Evolutionary conservation across 345 rosid genomes (phyloP).

Genomic region (Euphorbia lathyris): DNA sequence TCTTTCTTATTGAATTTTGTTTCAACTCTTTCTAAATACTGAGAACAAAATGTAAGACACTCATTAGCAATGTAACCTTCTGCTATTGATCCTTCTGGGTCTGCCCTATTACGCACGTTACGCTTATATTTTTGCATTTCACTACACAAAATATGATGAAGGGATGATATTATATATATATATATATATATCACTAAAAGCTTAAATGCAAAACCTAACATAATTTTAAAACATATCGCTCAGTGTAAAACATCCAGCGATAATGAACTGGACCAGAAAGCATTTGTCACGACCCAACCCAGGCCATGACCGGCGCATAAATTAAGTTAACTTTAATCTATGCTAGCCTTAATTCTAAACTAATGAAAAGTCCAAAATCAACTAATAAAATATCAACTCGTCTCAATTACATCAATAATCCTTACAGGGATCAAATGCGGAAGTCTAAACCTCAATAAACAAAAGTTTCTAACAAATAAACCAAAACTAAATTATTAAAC

Average conservation of each 20-base stretch:
- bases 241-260: constrained; percentile 11
- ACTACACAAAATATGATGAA: background rate
- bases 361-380: too few relatives aligned
- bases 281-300: too few relatives aligned
- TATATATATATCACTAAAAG: background rate
- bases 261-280: background rate
- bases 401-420: too few relatives aligned
- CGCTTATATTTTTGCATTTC: background rate
- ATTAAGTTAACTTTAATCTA: too few relatives aligned
- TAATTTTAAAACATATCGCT: background rate
- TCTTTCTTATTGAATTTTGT: background rate
- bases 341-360: too few relatives aligned
- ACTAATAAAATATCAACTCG: too few relatives aligned
- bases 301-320: too few relatives aligned
- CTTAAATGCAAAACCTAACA: background rate
- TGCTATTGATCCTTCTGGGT: constrained; percentile 4
- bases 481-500: too few relatives aligned
- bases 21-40: background rate
- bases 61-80: constrained; percentile 11
- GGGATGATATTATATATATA: background rate
- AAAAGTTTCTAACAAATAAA: too few relatives aligned
- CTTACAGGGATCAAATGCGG: too few relatives aligned
- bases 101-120: constrained; percentile 3
- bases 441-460: too few relatives aligned
- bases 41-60: constrained; percentile 7